phyloP scores from a whole-genome alignment of 1,284 basidiomycete genomes.

The Marasmius oreades region DNA sequence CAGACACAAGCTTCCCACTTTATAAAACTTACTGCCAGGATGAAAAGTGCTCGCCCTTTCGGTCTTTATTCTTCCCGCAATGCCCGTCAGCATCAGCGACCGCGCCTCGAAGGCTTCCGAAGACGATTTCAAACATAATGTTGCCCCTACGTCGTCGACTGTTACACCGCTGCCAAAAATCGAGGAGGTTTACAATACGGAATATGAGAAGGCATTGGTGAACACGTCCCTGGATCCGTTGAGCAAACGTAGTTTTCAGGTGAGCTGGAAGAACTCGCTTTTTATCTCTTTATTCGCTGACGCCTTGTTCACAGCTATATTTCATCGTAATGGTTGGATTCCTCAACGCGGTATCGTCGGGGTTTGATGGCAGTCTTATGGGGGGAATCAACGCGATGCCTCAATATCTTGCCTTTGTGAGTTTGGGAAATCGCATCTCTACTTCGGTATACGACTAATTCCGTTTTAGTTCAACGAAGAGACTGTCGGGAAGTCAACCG shows the following conservation, averaged over 20 bases:
- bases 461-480: neutral
- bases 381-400: conserved; percentile 27
- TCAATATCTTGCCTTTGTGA: conserved; percentile 22
- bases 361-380: conserved; percentile 27
- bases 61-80: neutral
- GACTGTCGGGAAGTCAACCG: neutral
- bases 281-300: neutral
- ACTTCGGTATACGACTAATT: neutral
- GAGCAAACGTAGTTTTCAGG: conserved; percentile 23
- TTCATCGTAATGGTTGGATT: conserved; percentile 27
- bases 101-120: neutral
- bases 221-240: conserved; percentile 20
- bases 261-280: conserved; percentile 5
- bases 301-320: conserved; percentile 19
- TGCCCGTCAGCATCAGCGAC: neutral
- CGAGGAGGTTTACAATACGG: conserved; percentile 24
- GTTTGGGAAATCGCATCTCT: neutral
- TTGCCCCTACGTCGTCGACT: neutral
- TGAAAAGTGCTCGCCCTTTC: neutral
- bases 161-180: conserved; percentile 9
- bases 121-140: neutral
- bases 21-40: neutral
- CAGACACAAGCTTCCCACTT: neutral
- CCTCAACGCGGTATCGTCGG: conserved; percentile 25
- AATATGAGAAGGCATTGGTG: conserved; percentile 18